These are phyloP conservation scores for Phialocephala subalpina DNA, from an alignment of 2,329 filamentous ascomycete species.

Conservation along the genomic window DNA sequence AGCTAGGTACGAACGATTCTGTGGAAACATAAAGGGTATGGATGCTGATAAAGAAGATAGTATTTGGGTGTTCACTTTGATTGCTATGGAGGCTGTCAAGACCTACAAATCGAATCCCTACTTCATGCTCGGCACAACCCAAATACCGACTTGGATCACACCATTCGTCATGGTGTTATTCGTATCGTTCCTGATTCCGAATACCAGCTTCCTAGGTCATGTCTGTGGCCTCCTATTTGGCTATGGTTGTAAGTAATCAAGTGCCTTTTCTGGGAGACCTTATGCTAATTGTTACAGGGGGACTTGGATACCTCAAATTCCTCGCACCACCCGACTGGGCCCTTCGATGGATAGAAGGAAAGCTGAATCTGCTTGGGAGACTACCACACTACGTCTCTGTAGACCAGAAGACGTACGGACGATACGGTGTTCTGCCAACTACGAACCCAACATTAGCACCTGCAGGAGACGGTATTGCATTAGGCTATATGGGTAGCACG, in stretches of 20 bases:
- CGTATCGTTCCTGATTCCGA: conserved; percentile 78
- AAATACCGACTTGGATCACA: conserved; percentile 92
- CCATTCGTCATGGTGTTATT: conserved; percentile 81
- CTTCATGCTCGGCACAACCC: conserved; percentile 66
- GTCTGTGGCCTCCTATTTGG: conserved; percentile 84
- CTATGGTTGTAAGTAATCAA: conserved; percentile 75
- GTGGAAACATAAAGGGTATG: conserved; percentile 4
- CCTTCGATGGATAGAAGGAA: conserved; percentile 86
- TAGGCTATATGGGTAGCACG: conserved; percentile 69
- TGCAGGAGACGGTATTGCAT: conserved; percentile 52
- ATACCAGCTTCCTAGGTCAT: conserved; percentile 86
- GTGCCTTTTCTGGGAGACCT: not conserved
- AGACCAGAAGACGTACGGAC: conserved; percentile 94
- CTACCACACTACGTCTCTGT: conserved; percentile 93
- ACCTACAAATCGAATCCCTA: conserved; percentile 84
- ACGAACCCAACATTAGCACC: conserved; percentile 48
- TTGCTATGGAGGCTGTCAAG: conserved; percentile 86
- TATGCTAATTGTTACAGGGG: conserved; percentile 61
- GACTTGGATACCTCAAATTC: conserved; percentile 87
- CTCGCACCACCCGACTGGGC: conserved; percentile 89
- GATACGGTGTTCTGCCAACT: conserved; percentile 86
- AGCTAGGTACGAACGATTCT: conserved; percentile 70
- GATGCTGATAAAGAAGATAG: conserved; percentile 54
- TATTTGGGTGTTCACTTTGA: conserved; percentile 90
- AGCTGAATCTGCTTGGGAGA: conserved; percentile 83